Evolutionary conservation across 768 basidiomycete genomes (phyloP).

Genomic region (Hortiboletus campestris): DNA sequence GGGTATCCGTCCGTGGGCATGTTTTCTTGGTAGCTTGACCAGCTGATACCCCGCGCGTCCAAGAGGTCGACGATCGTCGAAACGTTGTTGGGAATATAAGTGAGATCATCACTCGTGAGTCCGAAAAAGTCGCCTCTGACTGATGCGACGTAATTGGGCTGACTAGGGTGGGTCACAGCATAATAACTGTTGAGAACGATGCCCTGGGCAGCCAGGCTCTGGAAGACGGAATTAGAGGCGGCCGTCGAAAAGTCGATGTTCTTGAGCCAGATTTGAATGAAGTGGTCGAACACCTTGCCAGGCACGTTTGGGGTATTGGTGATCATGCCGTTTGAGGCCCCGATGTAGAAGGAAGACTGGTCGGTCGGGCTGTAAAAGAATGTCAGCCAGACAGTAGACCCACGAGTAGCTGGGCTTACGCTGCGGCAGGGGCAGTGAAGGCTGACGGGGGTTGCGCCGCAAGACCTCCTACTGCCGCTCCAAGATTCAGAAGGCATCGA

Average conservation of each 20-base stretch:
- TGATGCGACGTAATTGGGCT: slow-evolving; percentile 55
- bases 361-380: slow-evolving; percentile 23
- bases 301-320: slow-evolving; percentile 36
- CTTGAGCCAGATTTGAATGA: slow-evolving; percentile 61
- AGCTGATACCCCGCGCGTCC: slow-evolving; percentile 54
- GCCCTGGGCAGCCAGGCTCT: slow-evolving; percentile 46
- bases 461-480: slow-evolving; percentile 10
- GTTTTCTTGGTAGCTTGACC: slow-evolving; percentile 62
- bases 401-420: slow-evolving; percentile 15
- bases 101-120: slow-evolving; percentile 39
- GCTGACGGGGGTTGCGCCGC: slow-evolving; percentile 23
- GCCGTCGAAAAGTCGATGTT: slow-evolving; percentile 52
- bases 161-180: slow-evolving; percentile 54
- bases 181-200: slow-evolving; percentile 48
- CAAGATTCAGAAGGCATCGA: slow-evolving; percentile 22
- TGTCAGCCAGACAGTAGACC: not conserved
- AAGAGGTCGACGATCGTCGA: slow-evolving; percentile 61
- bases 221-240: slow-evolving; percentile 28
- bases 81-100: slow-evolving; percentile 43
- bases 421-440: slow-evolving; percentile 30
- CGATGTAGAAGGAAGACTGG: slow-evolving; percentile 40
- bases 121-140: slow-evolving; percentile 58
- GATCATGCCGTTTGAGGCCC: slow-evolving; percentile 43
- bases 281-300: slow-evolving; percentile 46
- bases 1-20: slow-evolving; percentile 50